Evolutionary conservation across 1,139 yeast species (phyloP).

Genomic region (Geotrichum histeridarum): DNA sequence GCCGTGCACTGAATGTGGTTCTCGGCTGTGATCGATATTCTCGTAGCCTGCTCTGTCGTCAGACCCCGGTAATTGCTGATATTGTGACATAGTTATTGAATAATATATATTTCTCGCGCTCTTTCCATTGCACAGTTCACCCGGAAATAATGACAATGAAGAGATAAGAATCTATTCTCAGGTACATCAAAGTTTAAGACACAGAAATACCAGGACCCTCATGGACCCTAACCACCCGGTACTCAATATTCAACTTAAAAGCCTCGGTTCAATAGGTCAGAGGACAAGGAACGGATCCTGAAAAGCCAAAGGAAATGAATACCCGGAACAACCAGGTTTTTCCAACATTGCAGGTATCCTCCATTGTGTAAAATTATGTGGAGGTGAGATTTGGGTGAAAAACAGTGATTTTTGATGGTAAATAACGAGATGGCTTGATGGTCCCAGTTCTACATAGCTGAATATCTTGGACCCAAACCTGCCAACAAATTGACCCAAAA

Average conservation of each 20-base stretch:
- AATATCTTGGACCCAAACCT: background rate
- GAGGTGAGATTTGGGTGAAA: no score
- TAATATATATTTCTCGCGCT: background rate
- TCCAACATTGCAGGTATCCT: no score
- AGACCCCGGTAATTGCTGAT: constrained; percentile 14
- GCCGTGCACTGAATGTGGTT: background rate
- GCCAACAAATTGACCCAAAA: background rate
- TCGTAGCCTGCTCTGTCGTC: constrained; percentile 7
- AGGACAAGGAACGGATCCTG: no score
- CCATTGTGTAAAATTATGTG: no score
- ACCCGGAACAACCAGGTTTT: no score
- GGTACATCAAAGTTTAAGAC: background rate
- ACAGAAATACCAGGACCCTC: background rate
- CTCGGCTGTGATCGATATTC: background rate
- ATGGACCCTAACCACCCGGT: background rate
- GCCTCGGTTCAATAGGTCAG: no score
- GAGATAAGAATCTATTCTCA: no score
- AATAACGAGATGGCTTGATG: background rate
- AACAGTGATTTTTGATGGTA: background rate
- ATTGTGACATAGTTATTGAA: constrained; percentile 4
- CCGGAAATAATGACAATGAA: background rate
- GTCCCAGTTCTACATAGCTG: background rate
- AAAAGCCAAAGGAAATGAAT: no score
- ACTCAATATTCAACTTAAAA: no score
- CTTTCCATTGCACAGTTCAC: background rate